phyloP scores from a whole-genome alignment of 257 asterid species.

The Osmanthus fragrans region DNA sequence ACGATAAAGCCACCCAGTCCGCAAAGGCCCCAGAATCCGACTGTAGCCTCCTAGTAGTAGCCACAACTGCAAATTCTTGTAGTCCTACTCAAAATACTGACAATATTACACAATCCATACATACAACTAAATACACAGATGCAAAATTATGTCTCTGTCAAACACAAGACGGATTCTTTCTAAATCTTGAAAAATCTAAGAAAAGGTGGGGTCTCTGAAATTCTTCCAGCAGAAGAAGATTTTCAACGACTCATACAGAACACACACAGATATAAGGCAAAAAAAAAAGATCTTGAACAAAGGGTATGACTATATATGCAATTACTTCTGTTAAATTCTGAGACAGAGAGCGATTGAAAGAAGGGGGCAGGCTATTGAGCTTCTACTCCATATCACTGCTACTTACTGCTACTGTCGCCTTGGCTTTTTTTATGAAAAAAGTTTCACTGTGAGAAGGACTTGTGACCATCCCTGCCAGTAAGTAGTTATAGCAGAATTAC shows the following conservation, averaged over 20 bases:
- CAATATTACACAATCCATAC: background rate
- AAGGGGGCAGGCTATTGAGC: slow-evolving; percentile 2
- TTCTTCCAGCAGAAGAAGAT: slow-evolving; percentile 48
- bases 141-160: slow-evolving; percentile 22
- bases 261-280: background rate
- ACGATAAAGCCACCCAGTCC: slow-evolving; percentile 67
- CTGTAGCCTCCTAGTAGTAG: slow-evolving; percentile 58
- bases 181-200: slow-evolving; percentile 27
- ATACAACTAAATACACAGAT: background rate
- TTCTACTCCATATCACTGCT: slow-evolving; percentile 26
- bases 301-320: background rate
- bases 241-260: slow-evolving; percentile 9
- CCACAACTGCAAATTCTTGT: slow-evolving; percentile 53
- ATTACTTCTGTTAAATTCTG: background rate
- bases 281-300: background rate
- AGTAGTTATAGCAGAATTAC: slow-evolving; percentile 27
- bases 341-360: background rate
- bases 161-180: slow-evolving; percentile 1
- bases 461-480: slow-evolving; percentile 35
- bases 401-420: slow-evolving; percentile 34
- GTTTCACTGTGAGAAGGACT: slow-evolving; percentile 28
- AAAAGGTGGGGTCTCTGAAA: slow-evolving; percentile 55
- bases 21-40: slow-evolving; percentile 69
- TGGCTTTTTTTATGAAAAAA: slow-evolving; percentile 37
- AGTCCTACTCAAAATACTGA: background rate